These are phyloP conservation scores for Neurospora discreta DNA, from an alignment of 495 filamentous ascomycete genomes.

Conservation along the genomic window DNA sequence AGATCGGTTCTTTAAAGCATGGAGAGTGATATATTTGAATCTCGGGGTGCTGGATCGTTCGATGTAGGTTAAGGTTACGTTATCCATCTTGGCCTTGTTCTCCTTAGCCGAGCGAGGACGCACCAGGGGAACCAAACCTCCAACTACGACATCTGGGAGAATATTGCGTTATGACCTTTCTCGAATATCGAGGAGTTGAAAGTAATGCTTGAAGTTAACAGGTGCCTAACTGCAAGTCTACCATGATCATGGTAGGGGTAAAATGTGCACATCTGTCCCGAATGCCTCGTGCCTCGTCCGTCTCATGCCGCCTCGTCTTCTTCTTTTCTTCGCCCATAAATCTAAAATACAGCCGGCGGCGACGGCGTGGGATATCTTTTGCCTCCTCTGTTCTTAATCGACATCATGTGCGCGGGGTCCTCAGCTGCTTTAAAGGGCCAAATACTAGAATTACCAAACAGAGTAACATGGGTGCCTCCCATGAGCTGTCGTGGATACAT, in stretches of 20 bases:
- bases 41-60: not conserved
- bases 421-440: not conserved
- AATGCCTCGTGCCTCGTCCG: not conserved
- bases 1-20: not conserved
- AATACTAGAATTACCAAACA: not conserved
- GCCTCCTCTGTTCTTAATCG: not conserved
- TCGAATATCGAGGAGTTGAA: not conserved
- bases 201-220: not conserved
- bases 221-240: not conserved
- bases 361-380: not conserved
- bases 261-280: not conserved
- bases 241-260: not conserved
- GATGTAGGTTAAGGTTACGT: not conserved
- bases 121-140: not conserved
- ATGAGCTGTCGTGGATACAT: not conserved
- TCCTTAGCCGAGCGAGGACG: not conserved
- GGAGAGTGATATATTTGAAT: not conserved
- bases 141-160: not conserved
- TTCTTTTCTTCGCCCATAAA: not conserved
- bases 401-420: not conserved
- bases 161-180: not conserved
- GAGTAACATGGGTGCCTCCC: not conserved
- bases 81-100: no score
- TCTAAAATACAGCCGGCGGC: not conserved
- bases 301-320: not conserved